Evolutionary conservation across 805 yeast species (phyloP).

Genomic region (Cyberlindnera misumaiensis): DNA sequence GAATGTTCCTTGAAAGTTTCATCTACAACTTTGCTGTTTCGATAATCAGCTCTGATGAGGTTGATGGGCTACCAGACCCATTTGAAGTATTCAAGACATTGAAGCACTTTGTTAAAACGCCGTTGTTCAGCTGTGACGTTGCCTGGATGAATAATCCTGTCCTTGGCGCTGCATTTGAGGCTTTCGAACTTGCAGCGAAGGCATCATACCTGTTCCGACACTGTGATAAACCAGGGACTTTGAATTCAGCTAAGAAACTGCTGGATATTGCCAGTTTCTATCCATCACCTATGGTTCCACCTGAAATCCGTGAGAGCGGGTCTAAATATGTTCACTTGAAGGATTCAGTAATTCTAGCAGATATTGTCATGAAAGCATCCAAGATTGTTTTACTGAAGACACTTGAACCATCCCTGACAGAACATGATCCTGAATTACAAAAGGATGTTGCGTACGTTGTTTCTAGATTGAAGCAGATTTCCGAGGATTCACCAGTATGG

Average conservation of each 20-base stretch:
- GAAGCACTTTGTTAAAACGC: constrained; percentile 27
- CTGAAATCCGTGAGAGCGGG: constrained; percentile 7
- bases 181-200: constrained; percentile 31
- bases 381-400: constrained; percentile 15
- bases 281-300: constrained; percentile 17
- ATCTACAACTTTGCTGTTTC: constrained; percentile 35
- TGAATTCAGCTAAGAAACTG: constrained; percentile 9
- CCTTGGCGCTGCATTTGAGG: constrained; percentile 30
- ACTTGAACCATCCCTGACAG: constrained; percentile 4
- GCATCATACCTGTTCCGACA: constrained; percentile 25
- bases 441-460: constrained; percentile 7
- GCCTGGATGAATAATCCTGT: constrained; percentile 39
- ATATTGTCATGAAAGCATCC: constrained; percentile 15
- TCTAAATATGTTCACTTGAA: constrained; percentile 9
- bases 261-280: constrained; percentile 13
- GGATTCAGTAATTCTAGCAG: constrained; percentile 16
- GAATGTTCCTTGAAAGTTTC: constrained; percentile 39
- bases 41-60: constrained; percentile 29
- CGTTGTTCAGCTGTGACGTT: constrained; percentile 31
- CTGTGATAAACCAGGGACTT: constrained; percentile 5
- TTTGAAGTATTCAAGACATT: constrained; percentile 30
- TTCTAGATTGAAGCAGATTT: constrained; percentile 5
- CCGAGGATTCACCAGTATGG: constrained; percentile 6
- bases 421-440: constrained; percentile 7
- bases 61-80: constrained; percentile 35